Percentiles rank a stretch among this genome's conserved stretches.
Conservation (phyloP, 495 filamentous ascomycete species). For the Neurospora tetrasperma region DNA sequence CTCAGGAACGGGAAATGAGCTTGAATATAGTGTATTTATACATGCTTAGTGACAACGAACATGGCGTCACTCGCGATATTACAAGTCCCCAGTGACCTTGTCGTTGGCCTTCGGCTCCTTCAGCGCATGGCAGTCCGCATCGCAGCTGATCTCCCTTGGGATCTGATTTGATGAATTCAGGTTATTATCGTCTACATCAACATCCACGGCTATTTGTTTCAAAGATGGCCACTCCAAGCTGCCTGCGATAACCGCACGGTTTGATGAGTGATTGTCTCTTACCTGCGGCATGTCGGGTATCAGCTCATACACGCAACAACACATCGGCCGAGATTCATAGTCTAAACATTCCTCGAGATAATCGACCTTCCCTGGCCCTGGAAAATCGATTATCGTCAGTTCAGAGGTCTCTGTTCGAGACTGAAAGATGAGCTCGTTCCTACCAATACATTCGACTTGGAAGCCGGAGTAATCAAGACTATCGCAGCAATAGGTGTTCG, state of each 20-base stretch:
- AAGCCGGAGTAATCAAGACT: neutral
- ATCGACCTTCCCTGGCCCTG: constrained; percentile 8
- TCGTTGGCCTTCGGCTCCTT: neutral
- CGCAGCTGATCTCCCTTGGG: constrained; percentile 5
- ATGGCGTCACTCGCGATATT: neutral
- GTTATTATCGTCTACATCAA: neutral
- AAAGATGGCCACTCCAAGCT: neutral
- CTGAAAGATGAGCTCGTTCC: neutral
- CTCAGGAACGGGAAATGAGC: neutral
- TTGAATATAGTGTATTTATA: neutral
- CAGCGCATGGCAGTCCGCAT: constrained; percentile 3
- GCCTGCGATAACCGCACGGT: neutral
- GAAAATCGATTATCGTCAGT: neutral
- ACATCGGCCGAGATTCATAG: constrained; percentile 8
- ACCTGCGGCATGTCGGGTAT: neutral
- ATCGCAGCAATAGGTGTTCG: neutral
- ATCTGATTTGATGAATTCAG: neutral
- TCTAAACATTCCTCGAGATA: constrained; percentile 6
- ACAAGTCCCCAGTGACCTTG: neutral
- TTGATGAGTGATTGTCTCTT: neutral
- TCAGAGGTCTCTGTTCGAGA: neutral
- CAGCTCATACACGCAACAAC: constrained; percentile 5
- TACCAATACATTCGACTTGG: neutral
- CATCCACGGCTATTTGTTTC: neutral
- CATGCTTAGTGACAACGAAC: neutral